Conservation (phyloP, 2,329 filamentous ascomycete species). For the Colletotrichum noveboracense region DNA sequence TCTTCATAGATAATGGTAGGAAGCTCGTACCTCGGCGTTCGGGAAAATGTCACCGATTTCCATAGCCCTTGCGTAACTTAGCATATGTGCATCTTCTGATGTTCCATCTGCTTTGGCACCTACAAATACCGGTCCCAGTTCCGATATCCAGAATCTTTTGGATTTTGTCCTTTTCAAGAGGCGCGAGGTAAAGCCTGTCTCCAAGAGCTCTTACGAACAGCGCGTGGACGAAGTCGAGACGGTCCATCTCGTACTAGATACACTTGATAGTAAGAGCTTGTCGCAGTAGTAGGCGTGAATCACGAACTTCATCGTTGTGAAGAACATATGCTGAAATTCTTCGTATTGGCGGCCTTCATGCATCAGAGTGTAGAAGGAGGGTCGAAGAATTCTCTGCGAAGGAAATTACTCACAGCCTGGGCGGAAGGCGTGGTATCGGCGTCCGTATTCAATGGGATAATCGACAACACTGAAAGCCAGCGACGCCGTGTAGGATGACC, state of each 20-base stretch:
- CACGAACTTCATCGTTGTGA: constrained; percentile 37
- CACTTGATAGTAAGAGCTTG: too few species aligned
- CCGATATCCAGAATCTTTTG: constrained; percentile 60
- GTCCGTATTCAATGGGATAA: constrained; percentile 1
- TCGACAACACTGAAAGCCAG: background rate
- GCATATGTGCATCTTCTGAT: background rate
- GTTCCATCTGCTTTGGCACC: accelerated
- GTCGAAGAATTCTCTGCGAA: accelerated
- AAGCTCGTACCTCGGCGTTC: background rate
- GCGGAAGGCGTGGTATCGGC: constrained; percentile 14
- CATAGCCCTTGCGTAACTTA: constrained; percentile 37
- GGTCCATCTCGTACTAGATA: background rate
- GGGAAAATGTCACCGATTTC: constrained; percentile 32
- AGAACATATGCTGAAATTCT: background rate
- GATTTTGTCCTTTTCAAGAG: background rate
- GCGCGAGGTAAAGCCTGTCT: background rate
- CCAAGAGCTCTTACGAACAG: background rate
- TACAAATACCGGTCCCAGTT: constrained; percentile 53
- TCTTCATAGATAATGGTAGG: too few species aligned
- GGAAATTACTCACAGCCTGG: constrained; percentile 9
- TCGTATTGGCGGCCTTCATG: background rate
- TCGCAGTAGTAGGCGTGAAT: too few species aligned
- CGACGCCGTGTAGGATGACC: background rate
- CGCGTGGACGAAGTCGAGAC: background rate
- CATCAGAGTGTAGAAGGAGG: accelerated